These are phyloP conservation scores for Rutstroemia sp. DNA, from an alignment of 2,329 filamentous ascomycete genomes.

Conservation along the genomic window DNA sequence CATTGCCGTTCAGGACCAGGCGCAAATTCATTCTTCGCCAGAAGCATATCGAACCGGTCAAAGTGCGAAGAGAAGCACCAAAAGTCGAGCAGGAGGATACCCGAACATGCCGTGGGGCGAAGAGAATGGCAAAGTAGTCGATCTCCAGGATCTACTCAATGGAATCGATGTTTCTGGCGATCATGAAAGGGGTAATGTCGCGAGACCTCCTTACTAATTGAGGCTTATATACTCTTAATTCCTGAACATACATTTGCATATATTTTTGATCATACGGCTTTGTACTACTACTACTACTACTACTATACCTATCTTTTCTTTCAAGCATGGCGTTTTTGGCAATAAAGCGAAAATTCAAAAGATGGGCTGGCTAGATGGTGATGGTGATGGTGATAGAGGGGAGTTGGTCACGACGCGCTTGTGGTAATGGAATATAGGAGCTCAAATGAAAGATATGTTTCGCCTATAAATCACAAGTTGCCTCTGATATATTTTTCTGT, in stretches of 20 bases:
- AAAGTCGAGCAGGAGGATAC: slow-evolving; percentile 14
- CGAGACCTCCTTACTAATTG: slow-evolving; percentile 27
- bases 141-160: slow-evolving; percentile 27
- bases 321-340: slow-evolving; percentile 4
- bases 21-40: slow-evolving; percentile 11
- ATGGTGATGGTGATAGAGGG: background rate
- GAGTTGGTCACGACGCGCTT: too few species aligned
- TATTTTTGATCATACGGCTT: background rate
- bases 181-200: slow-evolving; percentile 20
- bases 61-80: slow-evolving; percentile 14
- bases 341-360: background rate
- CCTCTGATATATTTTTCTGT: too few species aligned
- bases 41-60: slow-evolving; percentile 14
- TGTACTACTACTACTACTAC: slow-evolving; percentile 5
- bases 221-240: background rate
- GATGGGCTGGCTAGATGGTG: background rate
- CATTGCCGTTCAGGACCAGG: slow-evolving; percentile 20
- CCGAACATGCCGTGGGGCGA: slow-evolving; percentile 21
- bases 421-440: too few species aligned
- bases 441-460: too few species aligned
- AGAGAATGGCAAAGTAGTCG: slow-evolving; percentile 13
- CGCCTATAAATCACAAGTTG: too few species aligned
- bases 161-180: slow-evolving; percentile 24
- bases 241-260: slow-evolving; percentile 4
- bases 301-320: background rate